Conservation (phyloP, 768 basidiomycete species). For the Collybia sp. region DNA sequence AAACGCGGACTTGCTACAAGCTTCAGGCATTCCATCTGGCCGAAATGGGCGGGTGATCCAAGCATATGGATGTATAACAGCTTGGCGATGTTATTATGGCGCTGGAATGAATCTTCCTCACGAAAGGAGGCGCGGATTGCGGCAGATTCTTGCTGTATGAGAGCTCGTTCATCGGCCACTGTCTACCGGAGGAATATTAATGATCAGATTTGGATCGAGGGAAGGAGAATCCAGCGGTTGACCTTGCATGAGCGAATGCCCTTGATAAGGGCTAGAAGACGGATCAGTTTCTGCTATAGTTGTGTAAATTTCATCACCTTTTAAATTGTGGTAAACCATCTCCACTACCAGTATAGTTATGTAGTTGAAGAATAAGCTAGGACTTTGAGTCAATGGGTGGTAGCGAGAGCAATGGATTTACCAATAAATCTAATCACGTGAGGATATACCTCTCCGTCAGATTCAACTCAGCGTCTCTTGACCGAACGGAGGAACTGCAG, state of each 20-base stretch:
- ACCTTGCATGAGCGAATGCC: slow-evolving; percentile 98
- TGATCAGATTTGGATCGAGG: slow-evolving; percentile 12
- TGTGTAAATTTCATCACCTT: slow-evolving; percentile 40
- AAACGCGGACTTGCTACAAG: slow-evolving; percentile 94
- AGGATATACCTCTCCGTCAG: too few species aligned
- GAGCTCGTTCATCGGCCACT: slow-evolving; percentile 94
- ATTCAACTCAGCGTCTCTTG: too few species aligned
- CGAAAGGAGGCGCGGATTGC: slow-evolving; percentile 96
- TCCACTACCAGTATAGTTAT: not conserved
- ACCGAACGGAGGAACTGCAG: too few species aligned
- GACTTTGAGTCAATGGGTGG: too few species aligned
- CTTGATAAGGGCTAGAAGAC: slow-evolving; percentile 82
- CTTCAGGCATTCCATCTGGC: slow-evolving; percentile 96
- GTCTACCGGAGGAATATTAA: slow-evolving; percentile 52
- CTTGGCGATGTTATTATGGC: slow-evolving; percentile 97
- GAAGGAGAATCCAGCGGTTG: slow-evolving; percentile 10
- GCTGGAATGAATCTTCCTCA: slow-evolving; percentile 92
- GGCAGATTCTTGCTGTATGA: slow-evolving; percentile 96
- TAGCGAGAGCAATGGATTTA: not conserved
- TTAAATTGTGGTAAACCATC: slow-evolving; percentile 86
- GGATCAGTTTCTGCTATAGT: slow-evolving; percentile 17
- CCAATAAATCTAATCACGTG: slow-evolving; percentile 7
- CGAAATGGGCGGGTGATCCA: slow-evolving; percentile 97
- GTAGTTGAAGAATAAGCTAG: too few species aligned
- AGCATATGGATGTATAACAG: slow-evolving; percentile 99